Evolutionary conservation across 2,329 filamentous ascomycete species (phyloP), one percentile per base, ranked within the genome.

Genomic region (Neofusicoccum parvum): DNA sequence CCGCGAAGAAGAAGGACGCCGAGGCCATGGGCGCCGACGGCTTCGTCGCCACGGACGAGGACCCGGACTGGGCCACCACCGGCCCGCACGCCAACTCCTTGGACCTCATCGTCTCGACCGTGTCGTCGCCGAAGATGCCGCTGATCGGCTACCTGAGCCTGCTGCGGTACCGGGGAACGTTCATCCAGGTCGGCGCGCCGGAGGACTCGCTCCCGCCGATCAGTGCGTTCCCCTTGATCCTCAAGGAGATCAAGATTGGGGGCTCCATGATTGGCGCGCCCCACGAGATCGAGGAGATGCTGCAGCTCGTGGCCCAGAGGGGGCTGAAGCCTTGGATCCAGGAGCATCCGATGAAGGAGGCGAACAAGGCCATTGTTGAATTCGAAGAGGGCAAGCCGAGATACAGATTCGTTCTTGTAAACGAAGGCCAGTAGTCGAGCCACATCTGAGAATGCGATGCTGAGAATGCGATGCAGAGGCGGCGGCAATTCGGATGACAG

Each of bases 151-250:
- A 91, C 75, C 78, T 92, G 65, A 70, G 78, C 12, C 80, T 92
- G 10, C 79, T 92, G 37, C 81, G 83, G 66, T 76, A 81, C 14
- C 82, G 86, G 53, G 88, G 89, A 3, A 81, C 81, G 12, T 87
- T 90, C 69, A 83, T 90, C 64, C 87, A 90, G 75, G 82, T 92
- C 53, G 89, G 89, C 34, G 85, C 85, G 1, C 89, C 90, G 0
- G 90, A 92, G 71, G 77, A 80, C 74, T 75, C 77, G 59, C 70
- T 83, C 1, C 87, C 86, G 4, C 76, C 78, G 1, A 81, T 91
- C 69, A 81, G 79, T 68, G 85, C 85, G 6, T 87, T 86, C 70
- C 78, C 83, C 2, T 76, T 92, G 66, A 86, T 91, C 58, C 75
- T 74, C 48, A 88, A 87, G 70, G 82, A 85, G 0, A 77, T 77